These are phyloP conservation scores for Ophiostoma pallidulum DNA, from an alignment of 2,329 filamentous ascomycete species.

Conservation along the genomic window DNA sequence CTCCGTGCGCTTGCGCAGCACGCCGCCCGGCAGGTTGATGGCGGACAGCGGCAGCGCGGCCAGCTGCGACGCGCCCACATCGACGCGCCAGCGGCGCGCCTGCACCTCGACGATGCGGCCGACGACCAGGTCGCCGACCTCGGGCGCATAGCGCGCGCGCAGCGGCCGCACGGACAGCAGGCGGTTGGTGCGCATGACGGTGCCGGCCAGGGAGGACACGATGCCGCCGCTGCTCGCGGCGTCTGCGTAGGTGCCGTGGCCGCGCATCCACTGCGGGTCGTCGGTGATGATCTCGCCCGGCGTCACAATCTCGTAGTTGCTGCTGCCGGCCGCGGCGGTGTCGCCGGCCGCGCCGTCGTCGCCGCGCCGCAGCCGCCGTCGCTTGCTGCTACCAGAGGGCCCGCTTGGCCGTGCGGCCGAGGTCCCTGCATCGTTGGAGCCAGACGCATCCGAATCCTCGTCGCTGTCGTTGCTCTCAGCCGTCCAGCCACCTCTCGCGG, in stretches of 20 bases:
- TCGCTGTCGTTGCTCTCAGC: constrained; percentile 24
- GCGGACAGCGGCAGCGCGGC: constrained; percentile 76
- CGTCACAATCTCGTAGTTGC: constrained; percentile 57
- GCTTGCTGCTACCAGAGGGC: neutral
- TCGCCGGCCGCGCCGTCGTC: constrained; percentile 17
- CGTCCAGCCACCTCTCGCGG: neutral
- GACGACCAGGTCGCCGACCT: constrained; percentile 92
- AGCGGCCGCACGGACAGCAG: constrained; percentile 85
- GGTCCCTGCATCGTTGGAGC: too few species aligned
- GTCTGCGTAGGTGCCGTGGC: constrained; percentile 81
- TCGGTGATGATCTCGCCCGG: constrained; percentile 82
- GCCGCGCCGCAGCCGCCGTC: neutral
- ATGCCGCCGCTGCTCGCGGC: constrained; percentile 54
- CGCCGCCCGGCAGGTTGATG: constrained; percentile 92
- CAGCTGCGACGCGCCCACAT: constrained; percentile 79
- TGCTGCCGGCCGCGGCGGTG: constrained; percentile 15
- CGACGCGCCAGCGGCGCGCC: constrained; percentile 85
- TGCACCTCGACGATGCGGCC: constrained; percentile 95
- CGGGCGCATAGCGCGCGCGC: constrained; percentile 85
- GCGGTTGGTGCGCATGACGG: constrained; percentile 89
- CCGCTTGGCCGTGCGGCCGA: constrained; percentile 32
- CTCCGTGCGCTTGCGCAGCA: constrained; percentile 81
- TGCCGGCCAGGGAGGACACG: constrained; percentile 82
- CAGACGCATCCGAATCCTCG: constrained; percentile 32
- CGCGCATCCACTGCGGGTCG: constrained; percentile 95